phyloP scores from a whole-genome alignment of 352 stramenopile genomes.

The Plasmopara muralis region DNA sequence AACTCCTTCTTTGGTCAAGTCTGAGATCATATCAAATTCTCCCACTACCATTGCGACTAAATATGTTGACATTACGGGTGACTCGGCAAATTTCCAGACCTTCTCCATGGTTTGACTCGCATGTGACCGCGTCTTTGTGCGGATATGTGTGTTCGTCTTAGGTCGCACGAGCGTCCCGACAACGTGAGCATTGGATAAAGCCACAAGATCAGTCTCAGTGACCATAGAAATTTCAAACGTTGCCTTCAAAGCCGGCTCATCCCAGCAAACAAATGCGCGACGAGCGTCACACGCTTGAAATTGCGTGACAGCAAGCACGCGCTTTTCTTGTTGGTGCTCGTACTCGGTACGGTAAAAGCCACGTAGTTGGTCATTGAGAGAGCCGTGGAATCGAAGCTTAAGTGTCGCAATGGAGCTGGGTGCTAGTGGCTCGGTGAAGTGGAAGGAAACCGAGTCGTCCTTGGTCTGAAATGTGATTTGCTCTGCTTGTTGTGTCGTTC shows the following conservation, averaged over 20 bases:
- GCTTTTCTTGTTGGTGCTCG: conserved; percentile 84
- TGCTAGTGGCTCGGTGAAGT: conserved; percentile 40
- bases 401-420: conserved; percentile 32
- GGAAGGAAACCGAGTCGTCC: conserved; percentile 55
- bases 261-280: conserved; percentile 96
- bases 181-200: conserved; percentile 96
- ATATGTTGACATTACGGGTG: conserved; percentile 97
- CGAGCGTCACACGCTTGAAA: conserved; percentile 84
- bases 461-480: conserved; percentile 44
- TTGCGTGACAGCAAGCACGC: conserved; percentile 90
- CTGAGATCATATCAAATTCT: conserved; percentile 94
- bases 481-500: conserved; percentile 26
- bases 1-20: conserved; percentile 84
- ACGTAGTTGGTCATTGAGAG: conserved; percentile 90
- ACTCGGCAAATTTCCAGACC: conserved; percentile 86
- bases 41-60: conserved; percentile 93
- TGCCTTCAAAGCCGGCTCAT: conserved; percentile 96
- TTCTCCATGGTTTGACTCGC: conserved; percentile 37
- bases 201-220: conserved; percentile 86
- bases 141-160: conserved; percentile 53
- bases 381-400: conserved; percentile 52
- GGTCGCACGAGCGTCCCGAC: conserved; percentile 60
- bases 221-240: conserved; percentile 91
- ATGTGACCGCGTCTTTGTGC: conserved; percentile 37
- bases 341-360: conserved; percentile 96